Base-by-base conservation (phyloP, 2,329 filamentous ascomycete genomes). In the Sclerotinia subarctica region DNA sequence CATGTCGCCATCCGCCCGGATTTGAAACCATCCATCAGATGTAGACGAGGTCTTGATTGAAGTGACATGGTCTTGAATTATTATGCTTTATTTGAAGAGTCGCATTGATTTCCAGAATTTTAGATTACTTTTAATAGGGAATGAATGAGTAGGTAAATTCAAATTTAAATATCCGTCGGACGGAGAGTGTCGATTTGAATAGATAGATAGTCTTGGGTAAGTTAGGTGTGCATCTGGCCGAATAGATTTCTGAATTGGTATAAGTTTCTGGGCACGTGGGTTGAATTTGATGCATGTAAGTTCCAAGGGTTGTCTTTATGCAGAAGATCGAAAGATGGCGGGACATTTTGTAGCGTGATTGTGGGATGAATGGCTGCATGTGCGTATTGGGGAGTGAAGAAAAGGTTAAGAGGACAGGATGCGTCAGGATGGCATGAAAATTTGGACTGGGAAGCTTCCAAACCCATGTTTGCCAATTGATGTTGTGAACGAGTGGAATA, bases 251-350 rank as follows among this genome's bases (percentile, higher is more conserved):
- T 59, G 11, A n/a, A 26, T 29, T 29, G 38, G 58, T 24, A 60
- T 38, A 49, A 32, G 26, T 47, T 49, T 10, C 44, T 49, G 44
- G 35, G 44, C 58, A 62, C 58, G 58, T 62, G 58, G 58, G 58
- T 38, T 49, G 58, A 49, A 49, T 24, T 38, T 24, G 51, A 65
- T 65, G 62, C 24, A 65, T 56, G 62, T 56, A 44, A 32, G 62
- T 53, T 56, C 19, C 51, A 54, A 32, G 47, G 62, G 21, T 47
- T 60, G 58, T 60, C 29, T 35, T 29, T 49, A 49, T 60, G 44
- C 58, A n/a, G 58, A 24, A n/a, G 44, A 49, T 60, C 58, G 58
- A 60, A 42, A 60, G 58, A 60, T 49, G 58, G 58, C 47, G 44
- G 58, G 42, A 15, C 10, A 29, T 63, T n/a, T n/a, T 29, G 17